Percentiles rank a stretch among this genome's conserved stretches.
Conservation (phyloP, 257 asterid species). For the Ehretia macrophylla region DNA sequence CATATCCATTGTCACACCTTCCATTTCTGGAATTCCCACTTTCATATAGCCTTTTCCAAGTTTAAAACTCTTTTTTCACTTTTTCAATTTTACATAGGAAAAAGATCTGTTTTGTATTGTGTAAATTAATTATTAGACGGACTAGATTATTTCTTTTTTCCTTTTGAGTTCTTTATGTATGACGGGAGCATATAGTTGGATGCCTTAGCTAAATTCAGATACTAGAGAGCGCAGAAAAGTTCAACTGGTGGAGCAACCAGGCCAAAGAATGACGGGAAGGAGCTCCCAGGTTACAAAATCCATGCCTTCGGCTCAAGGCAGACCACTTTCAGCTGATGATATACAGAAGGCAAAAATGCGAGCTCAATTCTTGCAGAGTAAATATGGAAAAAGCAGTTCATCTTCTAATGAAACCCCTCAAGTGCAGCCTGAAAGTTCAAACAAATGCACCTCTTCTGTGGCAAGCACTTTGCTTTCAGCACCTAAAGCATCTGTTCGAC, state of each 20-base stretch:
- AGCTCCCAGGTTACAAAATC: slow-evolving; percentile 60
- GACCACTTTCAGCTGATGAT: slow-evolving; percentile 99
- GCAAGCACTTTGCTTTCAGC: slow-evolving; percentile 30
- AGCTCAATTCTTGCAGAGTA: slow-evolving; percentile 77
- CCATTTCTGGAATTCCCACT: too few species aligned
- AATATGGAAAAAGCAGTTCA: slow-evolving; percentile 49
- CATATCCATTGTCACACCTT: too few species aligned
- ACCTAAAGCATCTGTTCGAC: slow-evolving; percentile 24
- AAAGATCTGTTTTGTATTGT: too few species aligned
- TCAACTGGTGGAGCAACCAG: slow-evolving; percentile 88
- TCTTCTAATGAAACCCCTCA: slow-evolving; percentile 33
- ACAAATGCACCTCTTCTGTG: slow-evolving; percentile 31
- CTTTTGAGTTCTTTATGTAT: slow-evolving; percentile 13
- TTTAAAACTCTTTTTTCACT: too few species aligned
- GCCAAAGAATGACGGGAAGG: slow-evolving; percentile 60
- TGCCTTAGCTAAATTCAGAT: slow-evolving; percentile 66
- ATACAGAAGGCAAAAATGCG: slow-evolving; percentile 99
- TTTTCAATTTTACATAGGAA: too few species aligned
- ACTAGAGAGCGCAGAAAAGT: slow-evolving; percentile 79
- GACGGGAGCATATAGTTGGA: slow-evolving; percentile 11
- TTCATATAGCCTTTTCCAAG: too few species aligned
- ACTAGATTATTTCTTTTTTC: not conserved
- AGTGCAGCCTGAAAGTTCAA: slow-evolving; percentile 46
- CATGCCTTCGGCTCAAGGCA: slow-evolving; percentile 56
- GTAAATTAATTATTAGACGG: not conserved